phyloP scores from a whole-genome alignment of 768 basidiomycete species.

The Daedaleopsis nitida region DNA sequence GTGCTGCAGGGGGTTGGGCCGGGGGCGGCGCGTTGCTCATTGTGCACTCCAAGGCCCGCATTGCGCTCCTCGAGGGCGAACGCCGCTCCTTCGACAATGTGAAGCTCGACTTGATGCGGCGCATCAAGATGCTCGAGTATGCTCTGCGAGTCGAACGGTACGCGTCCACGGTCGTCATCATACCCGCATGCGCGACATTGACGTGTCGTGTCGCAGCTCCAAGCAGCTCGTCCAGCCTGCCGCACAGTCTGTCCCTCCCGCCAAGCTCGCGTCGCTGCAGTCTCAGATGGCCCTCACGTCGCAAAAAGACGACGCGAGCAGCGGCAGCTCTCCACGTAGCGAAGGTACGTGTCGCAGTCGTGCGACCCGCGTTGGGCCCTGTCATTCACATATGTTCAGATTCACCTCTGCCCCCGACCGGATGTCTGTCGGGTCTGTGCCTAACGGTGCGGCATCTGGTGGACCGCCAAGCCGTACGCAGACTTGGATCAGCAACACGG shows the following conservation, averaged over 20 bases:
- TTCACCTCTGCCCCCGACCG: constrained; percentile 75
- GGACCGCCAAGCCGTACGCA: constrained; percentile 51
- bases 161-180: constrained; percentile 31
- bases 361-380: constrained; percentile 9
- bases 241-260: constrained; percentile 59
- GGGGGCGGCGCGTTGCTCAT: constrained; percentile 27
- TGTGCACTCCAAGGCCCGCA: constrained; percentile 71
- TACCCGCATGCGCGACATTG: constrained; percentile 29
- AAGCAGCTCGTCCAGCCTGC: constrained; percentile 73
- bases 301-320: constrained; percentile 76
- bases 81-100: constrained; percentile 96
- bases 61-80: constrained; percentile 96
- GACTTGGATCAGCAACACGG: constrained; percentile 52
- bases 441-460: constrained; percentile 58
- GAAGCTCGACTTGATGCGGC: constrained; percentile 91
- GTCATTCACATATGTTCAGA: constrained; percentile 44
- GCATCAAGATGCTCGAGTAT: constrained; percentile 99
- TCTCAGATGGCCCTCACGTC: constrained; percentile 47
- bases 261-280: constrained; percentile 68
- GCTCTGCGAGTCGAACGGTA: constrained; percentile 95
- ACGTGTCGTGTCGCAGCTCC: constrained; percentile 56
- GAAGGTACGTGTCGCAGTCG: constrained; percentile 55
- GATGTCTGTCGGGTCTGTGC: constrained; percentile 38
- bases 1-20: constrained; percentile 9
- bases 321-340: constrained; percentile 81